phyloP scores from a whole-genome alignment of 2,329 filamentous ascomycete species.

The Monilinia fructigena region DNA sequence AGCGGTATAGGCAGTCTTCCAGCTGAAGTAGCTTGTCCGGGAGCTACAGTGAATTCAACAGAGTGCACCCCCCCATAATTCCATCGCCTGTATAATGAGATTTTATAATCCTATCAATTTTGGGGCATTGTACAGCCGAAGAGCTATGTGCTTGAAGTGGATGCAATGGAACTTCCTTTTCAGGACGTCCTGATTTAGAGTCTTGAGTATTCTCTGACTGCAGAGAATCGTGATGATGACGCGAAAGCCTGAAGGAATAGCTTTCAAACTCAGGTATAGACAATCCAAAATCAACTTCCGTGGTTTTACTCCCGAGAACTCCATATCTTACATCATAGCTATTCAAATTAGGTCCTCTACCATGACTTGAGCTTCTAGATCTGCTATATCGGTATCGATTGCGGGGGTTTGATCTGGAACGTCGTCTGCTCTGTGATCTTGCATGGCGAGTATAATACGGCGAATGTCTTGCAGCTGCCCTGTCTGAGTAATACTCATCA shows the following conservation, averaged over 20 bases:
- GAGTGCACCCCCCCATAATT: slow-evolving; percentile 11
- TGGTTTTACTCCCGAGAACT: not conserved
- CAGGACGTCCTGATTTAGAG: not conserved
- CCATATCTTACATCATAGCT: not conserved
- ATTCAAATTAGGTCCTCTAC: not conserved
- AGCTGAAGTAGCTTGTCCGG: slow-evolving; percentile 1
- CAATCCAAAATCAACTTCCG: not conserved
- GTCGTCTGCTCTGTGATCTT: not conserved
- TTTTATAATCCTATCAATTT: slow-evolving; percentile 3
- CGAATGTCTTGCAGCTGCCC: not conserved
- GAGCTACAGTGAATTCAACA: not conserved
- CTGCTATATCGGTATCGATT: not conserved
- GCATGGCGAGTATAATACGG: not conserved
- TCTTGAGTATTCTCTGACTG: not conserved
- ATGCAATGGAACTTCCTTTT: not conserved
- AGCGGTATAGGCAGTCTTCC: not conserved
- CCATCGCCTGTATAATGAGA: slow-evolving; percentile 14
- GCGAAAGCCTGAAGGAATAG: slow-evolving; percentile 15
- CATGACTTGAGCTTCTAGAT: slow-evolving; percentile 12
- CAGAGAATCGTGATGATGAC: not conserved
- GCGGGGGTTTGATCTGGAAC: slow-evolving; percentile 1
- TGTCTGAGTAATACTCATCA: not conserved
- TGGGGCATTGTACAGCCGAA: not conserved
- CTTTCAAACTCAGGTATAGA: not conserved
- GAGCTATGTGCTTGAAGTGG: not conserved